These are phyloP conservation scores for Trichosanthes truncata DNA, from an alignment of 306 rosid genomes.

Conservation along the genomic window DNA sequence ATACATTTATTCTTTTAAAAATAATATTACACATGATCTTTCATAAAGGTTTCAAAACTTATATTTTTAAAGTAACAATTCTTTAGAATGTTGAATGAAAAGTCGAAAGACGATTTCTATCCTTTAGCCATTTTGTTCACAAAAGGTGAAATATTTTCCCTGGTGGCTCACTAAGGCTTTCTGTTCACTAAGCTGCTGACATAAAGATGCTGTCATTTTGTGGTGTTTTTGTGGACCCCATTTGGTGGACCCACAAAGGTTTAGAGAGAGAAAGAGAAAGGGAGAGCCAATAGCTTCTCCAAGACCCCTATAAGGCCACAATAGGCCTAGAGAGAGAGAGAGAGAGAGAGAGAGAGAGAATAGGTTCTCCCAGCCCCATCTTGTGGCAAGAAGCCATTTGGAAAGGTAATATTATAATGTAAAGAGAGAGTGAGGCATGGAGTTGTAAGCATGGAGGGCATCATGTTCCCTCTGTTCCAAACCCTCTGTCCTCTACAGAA, in stretches of 20 bases:
- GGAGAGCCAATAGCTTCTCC: not conserved
- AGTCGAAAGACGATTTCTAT: too few species aligned
- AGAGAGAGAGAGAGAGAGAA: slow-evolving; percentile 9
- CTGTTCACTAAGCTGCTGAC: slow-evolving; percentile 29
- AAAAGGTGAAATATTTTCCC: not conserved
- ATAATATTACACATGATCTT: too few species aligned
- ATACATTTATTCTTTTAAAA: too few species aligned
- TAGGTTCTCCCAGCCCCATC: not conserved
- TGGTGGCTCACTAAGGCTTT: not conserved
- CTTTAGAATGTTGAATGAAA: too few species aligned
- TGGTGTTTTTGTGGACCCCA: slow-evolving; percentile 5
- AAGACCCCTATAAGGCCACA: not conserved
- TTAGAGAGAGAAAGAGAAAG: not conserved
- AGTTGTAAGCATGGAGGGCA: slow-evolving; percentile 52
- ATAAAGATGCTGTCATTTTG: slow-evolving; percentile 39
- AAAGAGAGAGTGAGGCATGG: slow-evolving; percentile 25
- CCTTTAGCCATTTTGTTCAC: not conserved
- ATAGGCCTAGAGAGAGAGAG: slow-evolving; percentile 8
- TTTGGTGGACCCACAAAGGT: not conserved
- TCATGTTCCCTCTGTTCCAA: slow-evolving; percentile 74
- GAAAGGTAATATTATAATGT: slow-evolving; percentile 9
- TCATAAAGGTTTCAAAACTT: too few species aligned
- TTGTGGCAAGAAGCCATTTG: slow-evolving; percentile 18
- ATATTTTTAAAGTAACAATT: too few species aligned
- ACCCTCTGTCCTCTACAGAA: slow-evolving; percentile 34